Conservation (phyloP, 257 asterid species). For the Knoxia roxburghii region DNA sequence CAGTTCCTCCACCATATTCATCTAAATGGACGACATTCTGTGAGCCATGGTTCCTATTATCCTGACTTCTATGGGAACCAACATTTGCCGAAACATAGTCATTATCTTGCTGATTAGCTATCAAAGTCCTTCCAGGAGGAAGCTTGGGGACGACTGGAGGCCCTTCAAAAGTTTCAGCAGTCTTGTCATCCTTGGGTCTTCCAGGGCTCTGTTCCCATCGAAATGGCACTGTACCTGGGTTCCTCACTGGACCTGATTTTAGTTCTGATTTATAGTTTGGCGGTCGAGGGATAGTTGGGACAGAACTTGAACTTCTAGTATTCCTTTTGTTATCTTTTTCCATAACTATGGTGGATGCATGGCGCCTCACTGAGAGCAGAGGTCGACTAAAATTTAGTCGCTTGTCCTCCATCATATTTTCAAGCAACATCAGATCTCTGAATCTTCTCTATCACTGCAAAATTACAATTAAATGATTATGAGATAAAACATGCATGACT, state of each 20-base stretch:
- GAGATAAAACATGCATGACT: not conserved
- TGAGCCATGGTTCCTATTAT: slow-evolving; percentile 3
- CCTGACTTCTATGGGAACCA: slow-evolving; percentile 17
- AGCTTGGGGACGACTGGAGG: slow-evolving; percentile 56
- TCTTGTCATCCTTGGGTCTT: slow-evolving; percentile 46
- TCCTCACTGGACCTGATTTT: slow-evolving; percentile 69
- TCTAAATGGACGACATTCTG: slow-evolving; percentile 12
- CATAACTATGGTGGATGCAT: slow-evolving; percentile 25
- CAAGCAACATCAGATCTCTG: slow-evolving; percentile 29
- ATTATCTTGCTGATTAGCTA: slow-evolving; percentile 30
- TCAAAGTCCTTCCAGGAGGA: slow-evolving; percentile 54
- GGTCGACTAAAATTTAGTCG: slow-evolving; percentile 58
- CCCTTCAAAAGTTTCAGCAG: slow-evolving; percentile 13
- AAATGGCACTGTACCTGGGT: slow-evolving; percentile 75
- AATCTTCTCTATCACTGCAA: slow-evolving; percentile 28
- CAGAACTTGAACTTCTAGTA: slow-evolving; percentile 14
- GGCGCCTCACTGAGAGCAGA: slow-evolving; percentile 59
- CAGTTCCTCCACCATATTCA: slow-evolving; percentile 15
- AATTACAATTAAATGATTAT: slow-evolving; percentile 3
- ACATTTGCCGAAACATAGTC: slow-evolving; percentile 14
- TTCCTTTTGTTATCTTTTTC: slow-evolving; percentile 25
- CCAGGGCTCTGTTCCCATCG: slow-evolving; percentile 79
- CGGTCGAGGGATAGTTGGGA: slow-evolving; percentile 29
- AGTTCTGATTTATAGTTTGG: slow-evolving; percentile 56
- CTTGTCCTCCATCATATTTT: slow-evolving; percentile 56